Conservation (phyloP, 2,329 filamentous ascomycete genomes). For the Claviceps digitariae region DNA sequence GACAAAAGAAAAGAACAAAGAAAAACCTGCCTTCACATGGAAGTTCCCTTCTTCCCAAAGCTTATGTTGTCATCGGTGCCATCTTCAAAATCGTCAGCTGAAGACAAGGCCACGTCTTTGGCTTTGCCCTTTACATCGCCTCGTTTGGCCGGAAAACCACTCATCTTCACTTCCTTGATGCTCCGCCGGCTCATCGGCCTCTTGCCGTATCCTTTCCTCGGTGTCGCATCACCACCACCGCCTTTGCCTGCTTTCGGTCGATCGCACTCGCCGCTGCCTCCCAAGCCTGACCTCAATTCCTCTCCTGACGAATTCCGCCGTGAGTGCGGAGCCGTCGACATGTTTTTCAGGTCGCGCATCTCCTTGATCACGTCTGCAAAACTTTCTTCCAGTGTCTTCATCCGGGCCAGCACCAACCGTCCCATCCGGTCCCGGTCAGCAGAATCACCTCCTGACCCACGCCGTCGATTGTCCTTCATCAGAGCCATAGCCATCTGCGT, state of each 20-base stretch:
- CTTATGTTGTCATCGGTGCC: constrained; percentile 21
- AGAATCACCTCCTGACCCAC: constrained; percentile 25
- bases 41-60: constrained; percentile 18
- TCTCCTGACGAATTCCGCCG: constrained; percentile 39
- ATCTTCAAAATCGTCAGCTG: constrained; percentile 23
- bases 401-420: constrained; percentile 70
- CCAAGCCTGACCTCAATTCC: constrained; percentile 15
- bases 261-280: constrained; percentile 23
- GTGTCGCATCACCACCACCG: constrained; percentile 12
- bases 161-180: constrained; percentile 26
- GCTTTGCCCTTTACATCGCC: constrained; percentile 31
- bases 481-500: constrained; percentile 67
- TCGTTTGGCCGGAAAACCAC: constrained; percentile 13
- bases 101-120: constrained; percentile 28
- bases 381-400: constrained; percentile 87
- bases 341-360: constrained; percentile 50
- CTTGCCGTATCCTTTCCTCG: constrained; percentile 15
- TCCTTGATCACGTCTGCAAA: constrained; percentile 78
- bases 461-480: constrained; percentile 41
- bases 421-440: constrained; percentile 55
- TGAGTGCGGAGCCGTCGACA: constrained; percentile 32
- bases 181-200: constrained; percentile 28
- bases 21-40: constrained; percentile 23
- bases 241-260: constrained; percentile 3
- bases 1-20: too few relatives aligned